These are phyloP conservation scores for Erigeron philadelphicus DNA, from an alignment of 140 eudicot species.

Conservation along the genomic window DNA sequence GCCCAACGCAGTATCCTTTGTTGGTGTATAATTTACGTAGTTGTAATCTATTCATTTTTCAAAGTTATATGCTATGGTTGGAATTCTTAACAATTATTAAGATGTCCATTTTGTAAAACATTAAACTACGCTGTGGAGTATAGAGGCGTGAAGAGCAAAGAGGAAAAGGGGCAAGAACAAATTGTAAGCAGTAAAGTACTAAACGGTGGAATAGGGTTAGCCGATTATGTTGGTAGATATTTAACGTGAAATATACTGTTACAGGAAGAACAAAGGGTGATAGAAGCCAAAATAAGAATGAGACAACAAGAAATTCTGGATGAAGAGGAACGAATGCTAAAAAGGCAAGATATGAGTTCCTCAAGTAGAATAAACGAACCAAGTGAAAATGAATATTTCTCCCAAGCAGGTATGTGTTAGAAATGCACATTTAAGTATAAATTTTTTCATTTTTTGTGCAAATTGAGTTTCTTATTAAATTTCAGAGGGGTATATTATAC, in stretches of 20 bases:
- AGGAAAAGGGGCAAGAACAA: slow-evolving; percentile 91
- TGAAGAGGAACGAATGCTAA: slow-evolving; percentile 62
- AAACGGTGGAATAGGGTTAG: neutral
- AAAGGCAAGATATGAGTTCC: slow-evolving; percentile 43
- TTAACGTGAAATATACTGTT: neutral
- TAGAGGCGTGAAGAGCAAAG: slow-evolving; percentile 88
- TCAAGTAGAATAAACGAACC: slow-evolving; percentile 43
- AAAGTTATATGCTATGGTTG: neutral
- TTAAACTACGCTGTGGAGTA: slow-evolving; percentile 96
- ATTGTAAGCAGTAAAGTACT: slow-evolving; percentile 45
- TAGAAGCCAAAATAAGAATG: slow-evolving; percentile 99
- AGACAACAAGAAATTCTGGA: slow-evolving; percentile 76
- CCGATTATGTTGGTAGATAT: neutral
- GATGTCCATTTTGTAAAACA: slow-evolving; percentile 97
- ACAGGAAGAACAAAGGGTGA: slow-evolving; percentile 96
- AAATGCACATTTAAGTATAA: neutral
- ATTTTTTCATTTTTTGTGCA: too few relatives aligned
- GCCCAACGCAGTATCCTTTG: slow-evolving; percentile 94
- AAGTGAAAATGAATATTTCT: slow-evolving; percentile 42
- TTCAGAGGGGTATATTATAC: neutral
- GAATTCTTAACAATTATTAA: slow-evolving; percentile 39
- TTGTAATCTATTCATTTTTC: slow-evolving; percentile 8
- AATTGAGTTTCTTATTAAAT: neutral
- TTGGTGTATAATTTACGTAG: neutral
- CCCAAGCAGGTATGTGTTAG: slow-evolving; percentile 47